Conservation (phyloP, 179 eudicot genomes). For the Heliamphora pulchella region DNA sequence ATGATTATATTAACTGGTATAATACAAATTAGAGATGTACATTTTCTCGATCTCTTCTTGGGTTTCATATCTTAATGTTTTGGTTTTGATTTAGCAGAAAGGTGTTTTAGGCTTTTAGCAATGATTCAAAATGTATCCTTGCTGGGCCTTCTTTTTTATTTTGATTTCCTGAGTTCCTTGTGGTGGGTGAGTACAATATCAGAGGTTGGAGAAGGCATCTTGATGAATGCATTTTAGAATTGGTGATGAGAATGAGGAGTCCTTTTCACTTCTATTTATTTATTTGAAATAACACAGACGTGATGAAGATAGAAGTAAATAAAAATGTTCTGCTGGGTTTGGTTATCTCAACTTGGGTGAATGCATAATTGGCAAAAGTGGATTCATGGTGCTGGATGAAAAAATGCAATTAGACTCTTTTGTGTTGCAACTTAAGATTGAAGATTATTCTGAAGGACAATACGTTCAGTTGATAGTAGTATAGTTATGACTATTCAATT, state of each 20-base stretch:
- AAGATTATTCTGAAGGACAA: neutral
- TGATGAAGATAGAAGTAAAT: neutral
- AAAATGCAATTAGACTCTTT: neutral
- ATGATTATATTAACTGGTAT: neutral
- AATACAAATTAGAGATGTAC: neutral
- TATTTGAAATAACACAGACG: neutral
- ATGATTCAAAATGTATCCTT: neutral
- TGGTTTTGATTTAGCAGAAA: neutral
- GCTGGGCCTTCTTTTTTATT: neutral
- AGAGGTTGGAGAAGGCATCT: too few relatives aligned
- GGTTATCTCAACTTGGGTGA: neutral
- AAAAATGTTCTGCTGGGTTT: neutral
- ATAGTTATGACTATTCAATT: neutral
- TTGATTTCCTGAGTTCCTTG: neutral
- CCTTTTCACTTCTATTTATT: too few relatives aligned
- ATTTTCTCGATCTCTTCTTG: neutral
- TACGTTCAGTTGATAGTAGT: neutral
- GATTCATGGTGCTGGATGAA: neutral
- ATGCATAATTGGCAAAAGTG: neutral
- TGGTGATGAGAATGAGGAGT: too few relatives aligned
- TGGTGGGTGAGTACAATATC: neutral
- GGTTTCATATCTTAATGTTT: neutral
- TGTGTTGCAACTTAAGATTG: neutral
- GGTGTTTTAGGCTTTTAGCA: neutral
- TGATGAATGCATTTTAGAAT: too few relatives aligned